Evolutionary conservation across 2,329 filamentous ascomycete species (phyloP), one percentile per base, ranked within the genome.

Genomic region (Aphanocladium album): DNA sequence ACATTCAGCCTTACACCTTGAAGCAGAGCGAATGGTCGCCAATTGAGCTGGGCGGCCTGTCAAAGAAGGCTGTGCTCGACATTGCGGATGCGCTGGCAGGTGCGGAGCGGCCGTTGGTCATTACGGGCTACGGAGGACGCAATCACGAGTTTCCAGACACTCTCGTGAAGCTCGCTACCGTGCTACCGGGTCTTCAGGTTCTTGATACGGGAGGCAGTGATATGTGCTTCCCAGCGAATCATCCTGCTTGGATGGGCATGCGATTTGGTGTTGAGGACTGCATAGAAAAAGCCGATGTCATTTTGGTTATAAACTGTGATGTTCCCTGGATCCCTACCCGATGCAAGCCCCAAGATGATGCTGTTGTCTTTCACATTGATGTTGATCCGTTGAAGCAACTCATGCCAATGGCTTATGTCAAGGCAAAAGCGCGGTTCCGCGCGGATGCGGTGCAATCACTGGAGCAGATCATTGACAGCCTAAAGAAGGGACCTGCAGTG

Each of bases 261-360:
- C 82, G 86, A 47, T 96, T 87, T 67, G 91, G 91, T 3, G 80
- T 83, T 2, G 89, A 96, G 56, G 85, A 90, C 2, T 79, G 81
- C 46, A 90, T 96, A 70, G 83, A 80, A 62, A 85, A 85, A 0
- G 91, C 93, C 0, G 93, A 97, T 71, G 84, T 91, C 12, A 96
- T 97, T 62, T 66, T 97, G 1, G 88, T 96, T 2, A 70, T 96
- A 25, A 89, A 97, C 73, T 96, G 91, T 64, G 93, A 97, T 69
- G 91, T 96, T 0, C 93, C 93, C 0, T 97, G 92, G 91, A 92
- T 97, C 60, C 87, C 88, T n/a, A 95, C 91, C 0, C 85, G 86
- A 17, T 86, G 83, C 72, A 79, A 78, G 64, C 86, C 86, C 0
- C 72, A 72, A 1, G 71, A 76, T 2, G 77, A 80, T 17, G 81